Evolutionary conservation across 1,284 basidiomycete species (phyloP).

Genomic region (Cystobasidiaceae sp.): DNA sequence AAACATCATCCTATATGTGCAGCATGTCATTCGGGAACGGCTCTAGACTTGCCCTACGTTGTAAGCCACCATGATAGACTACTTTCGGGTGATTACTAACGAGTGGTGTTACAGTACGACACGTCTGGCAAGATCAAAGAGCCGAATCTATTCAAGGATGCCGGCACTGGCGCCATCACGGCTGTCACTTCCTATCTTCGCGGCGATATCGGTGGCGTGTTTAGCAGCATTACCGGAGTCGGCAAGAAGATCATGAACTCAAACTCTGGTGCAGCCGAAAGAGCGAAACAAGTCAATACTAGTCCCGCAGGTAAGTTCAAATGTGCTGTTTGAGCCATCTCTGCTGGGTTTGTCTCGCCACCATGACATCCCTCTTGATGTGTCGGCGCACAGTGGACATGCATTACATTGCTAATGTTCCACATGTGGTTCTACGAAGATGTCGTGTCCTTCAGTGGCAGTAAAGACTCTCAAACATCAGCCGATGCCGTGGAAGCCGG

Average conservation of each 20-base stretch:
- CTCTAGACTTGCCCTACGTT: constrained; percentile 52
- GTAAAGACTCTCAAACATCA: constrained; percentile 44
- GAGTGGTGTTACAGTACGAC: not conserved
- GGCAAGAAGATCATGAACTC: constrained; percentile 46
- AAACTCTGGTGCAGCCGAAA: constrained; percentile 45
- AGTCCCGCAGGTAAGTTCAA: constrained; percentile 19
- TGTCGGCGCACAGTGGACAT: no score
- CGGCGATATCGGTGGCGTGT: constrained; percentile 48
- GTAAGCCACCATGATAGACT: constrained; percentile 50
- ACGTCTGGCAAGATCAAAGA: constrained; percentile 56
- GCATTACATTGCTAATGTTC: not conserved
- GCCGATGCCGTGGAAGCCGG: constrained; percentile 49
- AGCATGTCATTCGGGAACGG: constrained; percentile 50
- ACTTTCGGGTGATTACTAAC: not conserved
- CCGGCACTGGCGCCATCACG: constrained; percentile 41
- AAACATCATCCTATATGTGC: not conserved
- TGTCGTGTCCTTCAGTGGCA: constrained; percentile 47
- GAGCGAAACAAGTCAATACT: constrained; percentile 41
- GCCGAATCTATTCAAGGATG: constrained; percentile 44
- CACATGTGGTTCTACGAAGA: constrained; percentile 34
- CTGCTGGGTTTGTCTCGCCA: not conserved
- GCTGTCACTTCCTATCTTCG: constrained; percentile 48
- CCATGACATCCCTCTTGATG: no score
- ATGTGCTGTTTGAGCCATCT: not conserved
- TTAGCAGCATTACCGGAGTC: constrained; percentile 44